A percentile compares a stretch with the other conserved stretches of the same genome.
These are phyloP conservation scores for Boletus insuetus DNA, from an alignment of 768 basidiomycete genomes.

Conservation along the genomic window DNA sequence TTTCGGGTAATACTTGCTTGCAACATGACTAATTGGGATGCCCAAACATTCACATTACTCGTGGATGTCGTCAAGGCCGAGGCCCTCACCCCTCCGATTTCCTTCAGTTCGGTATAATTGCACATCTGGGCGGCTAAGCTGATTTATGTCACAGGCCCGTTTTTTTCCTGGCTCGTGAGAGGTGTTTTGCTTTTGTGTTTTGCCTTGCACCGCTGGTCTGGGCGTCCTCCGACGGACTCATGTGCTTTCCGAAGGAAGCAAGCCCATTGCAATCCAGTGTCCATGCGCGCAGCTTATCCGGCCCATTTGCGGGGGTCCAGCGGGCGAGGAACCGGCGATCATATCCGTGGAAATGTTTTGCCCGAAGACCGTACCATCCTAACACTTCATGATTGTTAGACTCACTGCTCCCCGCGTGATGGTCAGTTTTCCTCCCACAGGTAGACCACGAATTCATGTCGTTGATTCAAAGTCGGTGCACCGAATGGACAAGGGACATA, in stretches of 20 bases:
- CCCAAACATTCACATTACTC: not conserved
- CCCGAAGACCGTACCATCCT: not conserved
- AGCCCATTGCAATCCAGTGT: too few relatives aligned
- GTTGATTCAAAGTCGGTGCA: not conserved
- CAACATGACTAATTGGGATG: not conserved
- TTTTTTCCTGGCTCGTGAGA: not conserved
- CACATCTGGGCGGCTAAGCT: not conserved
- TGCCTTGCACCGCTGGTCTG: too few relatives aligned
- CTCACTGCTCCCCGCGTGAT: not conserved
- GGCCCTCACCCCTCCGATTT: too few relatives aligned
- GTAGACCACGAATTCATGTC: not conserved
- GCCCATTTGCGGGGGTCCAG: not conserved
- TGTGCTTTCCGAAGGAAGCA: too few relatives aligned
- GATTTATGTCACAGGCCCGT: not conserved
- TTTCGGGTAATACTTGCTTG: not conserved
- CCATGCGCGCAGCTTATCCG: too few relatives aligned
- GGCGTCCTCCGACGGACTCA: not conserved
- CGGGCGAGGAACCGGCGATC: not conserved
- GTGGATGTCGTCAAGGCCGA: too few relatives aligned
- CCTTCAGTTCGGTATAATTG: not conserved
- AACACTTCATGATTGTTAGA: not conserved
- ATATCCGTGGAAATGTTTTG: not conserved
- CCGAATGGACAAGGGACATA: not conserved
- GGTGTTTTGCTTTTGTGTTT: not conserved
- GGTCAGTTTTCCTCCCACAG: not conserved